Evolutionary conservation across 2,329 filamentous ascomycete species (phyloP).

Genomic region (Exophiala sp.): DNA sequence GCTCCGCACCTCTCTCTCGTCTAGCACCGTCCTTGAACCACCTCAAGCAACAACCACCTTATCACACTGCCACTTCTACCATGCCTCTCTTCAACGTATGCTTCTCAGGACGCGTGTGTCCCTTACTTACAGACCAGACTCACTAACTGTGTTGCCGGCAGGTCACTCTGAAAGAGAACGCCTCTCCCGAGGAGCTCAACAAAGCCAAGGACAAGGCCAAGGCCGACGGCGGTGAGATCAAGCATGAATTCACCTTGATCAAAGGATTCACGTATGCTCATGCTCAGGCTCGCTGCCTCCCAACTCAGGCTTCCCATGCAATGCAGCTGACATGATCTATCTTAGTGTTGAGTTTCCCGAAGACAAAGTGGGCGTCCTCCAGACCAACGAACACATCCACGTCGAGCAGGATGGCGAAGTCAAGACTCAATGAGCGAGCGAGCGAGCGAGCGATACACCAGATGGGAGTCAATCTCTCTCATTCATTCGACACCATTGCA

Average conservation of each 20-base stretch:
- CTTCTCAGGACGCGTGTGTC: slow-evolving; percentile 5
- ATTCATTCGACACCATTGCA: background rate
- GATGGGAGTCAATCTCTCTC: background rate
- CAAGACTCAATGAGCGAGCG: slow-evolving; percentile 58
- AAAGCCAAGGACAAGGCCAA: slow-evolving; percentile 68
- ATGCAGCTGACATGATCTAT: background rate
- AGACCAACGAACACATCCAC: slow-evolving; percentile 64
- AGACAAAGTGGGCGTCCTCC: slow-evolving; percentile 60
- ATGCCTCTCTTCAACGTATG: slow-evolving; percentile 41
- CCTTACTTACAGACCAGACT: background rate
- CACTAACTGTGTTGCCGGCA: slow-evolving; percentile 35
- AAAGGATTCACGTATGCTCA: slow-evolving; percentile 81
- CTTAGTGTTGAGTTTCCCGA: slow-evolving; percentile 66
- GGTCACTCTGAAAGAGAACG: slow-evolving; percentile 73
- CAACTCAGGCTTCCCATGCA: background rate
- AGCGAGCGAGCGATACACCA: too few species aligned
- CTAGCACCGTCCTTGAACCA: background rate
- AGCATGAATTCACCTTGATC: slow-evolving; percentile 76
- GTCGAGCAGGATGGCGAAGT: slow-evolving; percentile 71
- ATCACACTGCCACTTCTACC: slow-evolving; percentile 1
- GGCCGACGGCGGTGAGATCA: slow-evolving; percentile 76
- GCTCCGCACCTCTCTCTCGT: background rate
- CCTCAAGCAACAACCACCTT: background rate
- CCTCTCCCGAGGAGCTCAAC: slow-evolving; percentile 60
- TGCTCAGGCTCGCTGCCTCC: background rate